Base-by-base conservation (phyloP, 2,329 filamentous ascomycete genomes). In the Xylariaceae sp. region DNA sequence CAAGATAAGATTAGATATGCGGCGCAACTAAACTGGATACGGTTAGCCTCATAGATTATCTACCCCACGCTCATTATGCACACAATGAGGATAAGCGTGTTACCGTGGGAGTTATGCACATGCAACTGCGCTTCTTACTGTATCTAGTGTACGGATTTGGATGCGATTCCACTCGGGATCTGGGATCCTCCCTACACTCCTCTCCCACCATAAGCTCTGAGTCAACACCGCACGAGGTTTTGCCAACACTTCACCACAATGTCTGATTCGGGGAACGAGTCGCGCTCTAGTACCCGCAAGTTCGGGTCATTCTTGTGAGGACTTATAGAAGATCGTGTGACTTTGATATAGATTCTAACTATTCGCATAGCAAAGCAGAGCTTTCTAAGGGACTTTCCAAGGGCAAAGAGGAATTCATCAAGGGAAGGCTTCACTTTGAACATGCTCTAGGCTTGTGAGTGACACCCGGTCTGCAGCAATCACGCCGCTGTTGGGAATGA, bases 381-480 rank as follows among this genome's bases (percentile, higher is more conserved):
- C 32, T 60, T 41, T 53, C 54, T 34, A 55, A 53, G 47, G 53
- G 55, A n/a, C 44, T 58, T 29, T 43, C 45, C 7, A 56, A 49
- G 32, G 41, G 56, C 51, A 56, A 53, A 46, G 56, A 56, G 18
- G 56, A 49, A 44, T 37, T 60, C 30, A 30, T 48, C 42, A 60
- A 60, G 49, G 53, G 56, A 49, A 60, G 56, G 41, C 49, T 55
- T 34, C 56, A 60, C 5, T 19, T 58, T 30, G 48, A 60, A 48
- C 58, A 60, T 53, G 51, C 56, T 39, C 46, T 60, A 16, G 58
- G 58, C 47, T 40, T 60, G 58, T 60, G 53, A 58, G 55, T 46
- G 52, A 26, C n/a, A 18, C 42, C 36, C 7, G 29, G 9, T 19
- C 18, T n/a, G 32, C 19, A 8, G 30, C 3, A 40, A 5, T 19